Base-by-base conservation (phyloP, 1,284 basidiomycete species). In the Sporisorium graminicola region DNA sequence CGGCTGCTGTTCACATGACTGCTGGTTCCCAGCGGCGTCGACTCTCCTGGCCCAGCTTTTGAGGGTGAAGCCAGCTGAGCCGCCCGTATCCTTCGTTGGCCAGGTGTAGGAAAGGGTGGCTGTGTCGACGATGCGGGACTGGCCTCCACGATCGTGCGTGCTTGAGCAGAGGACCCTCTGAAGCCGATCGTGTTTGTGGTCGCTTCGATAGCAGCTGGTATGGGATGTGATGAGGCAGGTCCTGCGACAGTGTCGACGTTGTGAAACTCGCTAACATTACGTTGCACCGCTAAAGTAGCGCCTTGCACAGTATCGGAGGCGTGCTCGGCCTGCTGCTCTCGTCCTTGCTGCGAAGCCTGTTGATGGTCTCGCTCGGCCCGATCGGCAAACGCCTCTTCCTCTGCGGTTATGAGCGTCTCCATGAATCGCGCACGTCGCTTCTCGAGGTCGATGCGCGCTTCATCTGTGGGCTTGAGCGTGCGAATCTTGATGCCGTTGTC, bases 401-500 rank as follows among this genome's bases (percentile, higher is more conserved):
- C 65, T 2, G 59, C 62, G 2, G 49, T 49, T 20, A 57, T 49
- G 12, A 72, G 58, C 22, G 58, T 61, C 49, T 72, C 59, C 27
- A 72, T 42, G 57, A 72, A 65, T 1, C 50, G 57, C 16, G 61
- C 56, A 22, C 63, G 60, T 46, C 67, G 56, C 49, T 58, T 49
- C n/a, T 71, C 67, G 42, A 72, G 58, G 3, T 51, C 58, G 47
- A 69, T 43, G 18, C 76, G 64, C 7, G 65, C 64, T 18, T 70
- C 72, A 26, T 74, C 72, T 0, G 61, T 62, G 2, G 58, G 54
- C 37, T 71, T 74, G 26, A 78, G 65, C 10, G 62, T 74, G 33
- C 65, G 61, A 31, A 82, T 75, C 56, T 76, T 71, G 73, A 75
- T 57, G 55, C 74, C 67, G 46, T 43, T 65, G 58, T 80, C 79